Evolutionary conservation across 139 green algal genomes (phyloP), one percentile per base, ranked within the genome.

Genomic region (Volvox africanus): DNA sequence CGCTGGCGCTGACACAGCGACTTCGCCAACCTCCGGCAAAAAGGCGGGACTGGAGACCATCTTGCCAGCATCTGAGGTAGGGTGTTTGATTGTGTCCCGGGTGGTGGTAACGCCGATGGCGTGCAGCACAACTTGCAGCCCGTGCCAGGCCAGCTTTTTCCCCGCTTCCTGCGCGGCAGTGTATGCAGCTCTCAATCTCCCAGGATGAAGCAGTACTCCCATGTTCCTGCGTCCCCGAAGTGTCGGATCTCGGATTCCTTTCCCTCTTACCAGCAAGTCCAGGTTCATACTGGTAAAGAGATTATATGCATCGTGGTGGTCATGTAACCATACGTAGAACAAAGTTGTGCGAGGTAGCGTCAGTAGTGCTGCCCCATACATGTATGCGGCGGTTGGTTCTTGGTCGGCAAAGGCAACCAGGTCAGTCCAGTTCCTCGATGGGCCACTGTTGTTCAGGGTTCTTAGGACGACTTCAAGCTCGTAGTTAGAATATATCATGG

Each of bases 381-480:
- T 80, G 22, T 22, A 78, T 17, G 84, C 84, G 0, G 67, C 24
- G 9, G 3, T 19, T 1, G 84, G 84, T 37, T 89, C 61, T 21
- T 44, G 18, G 0, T 22, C 13, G 9, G 28, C 26, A 26, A 50
- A 89, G 19, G 20, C 32, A 5, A 6, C 33, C 36, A 55, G 67
- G 68, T 89, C 68, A 24, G 67, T 69, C 67, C 68, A 80, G 36
- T 89, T 81, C 36, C 68, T 26, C 0, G 68, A 30, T 2, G 65
- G 1, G 61, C 5, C 36, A 55, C 81, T 77, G 36, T 18, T 33
- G 28, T 89, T 62, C 5, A 81, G 5, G 14, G 68, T 89, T 28
- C 84, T 65, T 24, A 89, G 68, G 14, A 81, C 67, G 14, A 89
- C 35, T 50, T 89, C 84, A 22, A 89, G 84, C 28, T 89, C 67